Evolutionary conservation across 345 rosid genomes (phyloP).

Genomic region (Draba incana): DNA sequence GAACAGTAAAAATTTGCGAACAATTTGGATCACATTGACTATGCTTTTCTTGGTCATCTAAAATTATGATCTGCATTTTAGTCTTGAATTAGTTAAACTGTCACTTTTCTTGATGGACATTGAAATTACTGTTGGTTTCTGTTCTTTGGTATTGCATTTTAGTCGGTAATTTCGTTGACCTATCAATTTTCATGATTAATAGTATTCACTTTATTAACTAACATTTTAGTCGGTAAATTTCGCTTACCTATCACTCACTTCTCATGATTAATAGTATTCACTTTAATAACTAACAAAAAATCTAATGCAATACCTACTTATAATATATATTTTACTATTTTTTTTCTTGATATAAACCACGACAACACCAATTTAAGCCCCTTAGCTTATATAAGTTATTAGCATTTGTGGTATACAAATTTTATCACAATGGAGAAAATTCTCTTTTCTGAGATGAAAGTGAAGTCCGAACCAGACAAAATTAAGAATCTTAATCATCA

Average conservation of each 20-base stretch:
- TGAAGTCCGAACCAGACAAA: conserved; percentile 12
- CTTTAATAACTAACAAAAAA: too few relatives aligned
- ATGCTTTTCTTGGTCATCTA: conserved; percentile 2
- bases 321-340: neutral
- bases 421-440: conserved; percentile 1
- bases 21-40: neutral
- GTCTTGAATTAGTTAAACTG: neutral
- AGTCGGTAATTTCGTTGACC: neutral
- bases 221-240: too few relatives aligned
- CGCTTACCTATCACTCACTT: too few relatives aligned
- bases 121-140: neutral
- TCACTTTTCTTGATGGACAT: neutral
- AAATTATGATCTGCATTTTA: neutral
- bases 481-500: conserved; percentile 47
- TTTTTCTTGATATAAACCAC: neutral
- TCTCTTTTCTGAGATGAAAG: neutral
- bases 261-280: too few relatives aligned
- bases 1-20: neutral
- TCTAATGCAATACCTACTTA: too few relatives aligned
- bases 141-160: conserved; percentile 1
- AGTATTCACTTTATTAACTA: too few relatives aligned
- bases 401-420: neutral
- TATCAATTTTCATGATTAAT: neutral
- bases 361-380: neutral
- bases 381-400: too few relatives aligned